These are phyloP conservation scores for Colletotrichum brevisporum DNA, from an alignment of 2,329 filamentous ascomycete species.

Conservation along the genomic window DNA sequence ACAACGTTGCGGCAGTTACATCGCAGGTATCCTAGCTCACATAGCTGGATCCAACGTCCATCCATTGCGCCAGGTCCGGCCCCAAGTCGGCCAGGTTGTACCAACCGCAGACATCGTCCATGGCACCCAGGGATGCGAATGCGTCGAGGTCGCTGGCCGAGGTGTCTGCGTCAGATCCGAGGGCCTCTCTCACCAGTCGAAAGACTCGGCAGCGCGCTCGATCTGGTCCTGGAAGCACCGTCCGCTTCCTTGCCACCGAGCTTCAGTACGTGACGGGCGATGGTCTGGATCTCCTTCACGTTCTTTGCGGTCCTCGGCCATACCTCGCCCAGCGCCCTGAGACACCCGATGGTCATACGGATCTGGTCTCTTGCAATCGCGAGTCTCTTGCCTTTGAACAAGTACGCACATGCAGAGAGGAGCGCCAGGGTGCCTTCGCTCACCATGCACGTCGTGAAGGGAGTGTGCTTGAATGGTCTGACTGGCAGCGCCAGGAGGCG, in stretches of 20 bases:
- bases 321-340: conserved; percentile 52
- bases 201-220: not conserved
- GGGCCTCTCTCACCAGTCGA: not conserved
- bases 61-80: conserved; percentile 16
- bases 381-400: conserved; percentile 51
- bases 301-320: conserved; percentile 55
- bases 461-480: conserved; percentile 52
- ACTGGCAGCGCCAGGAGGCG: conserved; percentile 54
- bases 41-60: not conserved
- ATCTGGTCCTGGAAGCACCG: not conserved
- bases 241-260: not conserved
- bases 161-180: not conserved
- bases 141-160: not conserved
- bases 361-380: conserved; percentile 57
- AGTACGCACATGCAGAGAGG: conserved; percentile 54
- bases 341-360: conserved; percentile 57
- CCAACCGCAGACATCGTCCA: conserved; percentile 35
- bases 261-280: conserved; percentile 51
- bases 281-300: conserved; percentile 56
- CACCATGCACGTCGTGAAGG: conserved; percentile 58
- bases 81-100: conserved; percentile 4
- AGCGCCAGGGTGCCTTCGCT: conserved; percentile 53
- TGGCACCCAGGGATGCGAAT: not conserved
- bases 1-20: too few species aligned
- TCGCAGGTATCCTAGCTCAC: too few species aligned